phyloP scores from a whole-genome alignment of 1,284 basidiomycete species.

The Papiliotrema flavescens region DNA sequence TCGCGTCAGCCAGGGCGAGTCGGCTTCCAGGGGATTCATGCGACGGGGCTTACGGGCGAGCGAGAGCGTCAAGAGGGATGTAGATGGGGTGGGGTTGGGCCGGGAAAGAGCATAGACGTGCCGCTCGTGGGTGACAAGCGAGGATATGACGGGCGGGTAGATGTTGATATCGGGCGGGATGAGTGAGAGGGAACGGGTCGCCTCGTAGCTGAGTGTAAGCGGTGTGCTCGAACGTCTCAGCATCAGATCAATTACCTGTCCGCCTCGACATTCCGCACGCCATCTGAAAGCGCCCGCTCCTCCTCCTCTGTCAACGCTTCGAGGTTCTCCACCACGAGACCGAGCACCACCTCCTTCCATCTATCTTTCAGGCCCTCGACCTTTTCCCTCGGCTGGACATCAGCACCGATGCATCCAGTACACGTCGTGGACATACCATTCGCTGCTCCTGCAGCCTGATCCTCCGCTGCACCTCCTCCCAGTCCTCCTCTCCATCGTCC shows the following conservation, averaged over 20 bases:
- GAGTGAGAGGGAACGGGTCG: conserved; percentile 21
- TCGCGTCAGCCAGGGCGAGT: conserved; percentile 33
- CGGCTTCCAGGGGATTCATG: conserved; percentile 11
- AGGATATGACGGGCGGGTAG: conserved; percentile 37
- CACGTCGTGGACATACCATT: conserved; percentile 23
- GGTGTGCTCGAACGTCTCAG: not conserved
- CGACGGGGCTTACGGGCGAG: conserved; percentile 15
- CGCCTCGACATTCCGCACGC: conserved; percentile 18
- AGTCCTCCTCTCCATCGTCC: conserved; percentile 22
- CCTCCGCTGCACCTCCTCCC: conserved; percentile 39
- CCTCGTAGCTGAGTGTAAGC: conserved; percentile 23
- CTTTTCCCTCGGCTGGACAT: conserved; percentile 33
- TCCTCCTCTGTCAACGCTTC: conserved; percentile 22
- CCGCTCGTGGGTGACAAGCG: conserved; percentile 35
- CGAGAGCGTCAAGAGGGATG: conserved; percentile 37
- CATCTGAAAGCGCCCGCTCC: conserved; percentile 22
- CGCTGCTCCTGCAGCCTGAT: conserved; percentile 30
- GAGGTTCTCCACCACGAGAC: conserved; percentile 21
- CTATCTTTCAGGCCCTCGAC: conserved; percentile 28
- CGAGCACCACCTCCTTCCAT: conserved; percentile 37
- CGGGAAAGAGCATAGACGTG: conserved; percentile 36
- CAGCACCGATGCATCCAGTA: conserved; percentile 2
- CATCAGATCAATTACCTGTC: conserved; percentile 24
- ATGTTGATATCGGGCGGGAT: conserved; percentile 38
- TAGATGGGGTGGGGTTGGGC: conserved; percentile 34